Evolutionary conservation across 164 flowering plant genomes (phyloP).

Genomic region (Kalanchoe fedtschenkoi): DNA sequence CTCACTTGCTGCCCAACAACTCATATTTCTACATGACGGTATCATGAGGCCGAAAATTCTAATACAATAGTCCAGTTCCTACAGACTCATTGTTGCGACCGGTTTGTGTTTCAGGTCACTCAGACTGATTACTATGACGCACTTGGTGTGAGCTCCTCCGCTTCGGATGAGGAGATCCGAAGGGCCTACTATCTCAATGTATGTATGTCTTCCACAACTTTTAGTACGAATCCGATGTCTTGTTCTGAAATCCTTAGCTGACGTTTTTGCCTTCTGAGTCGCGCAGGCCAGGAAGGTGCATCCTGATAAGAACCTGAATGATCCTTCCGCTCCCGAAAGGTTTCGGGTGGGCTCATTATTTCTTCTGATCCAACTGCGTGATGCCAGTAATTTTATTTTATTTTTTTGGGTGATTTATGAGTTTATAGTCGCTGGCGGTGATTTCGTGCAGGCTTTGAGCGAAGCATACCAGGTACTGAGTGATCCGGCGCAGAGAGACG

Average conservation of each 20-base stretch:
- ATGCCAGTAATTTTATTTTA: neutral
- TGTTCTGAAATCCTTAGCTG: neutral
- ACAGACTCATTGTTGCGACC: too few species aligned
- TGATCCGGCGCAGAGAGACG: conserved; percentile 74
- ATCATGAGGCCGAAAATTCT: too few species aligned
- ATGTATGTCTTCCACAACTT: too few species aligned
- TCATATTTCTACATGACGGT: too few species aligned
- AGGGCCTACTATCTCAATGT: conserved; percentile 91
- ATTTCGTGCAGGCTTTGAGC: conserved; percentile 51
- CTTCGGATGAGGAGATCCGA: conserved; percentile 75
- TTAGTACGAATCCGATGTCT: too few species aligned
- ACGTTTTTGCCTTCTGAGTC: neutral
- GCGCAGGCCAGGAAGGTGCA: conserved; percentile 86
- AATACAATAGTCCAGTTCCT: too few species aligned
- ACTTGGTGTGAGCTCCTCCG: conserved; percentile 62
- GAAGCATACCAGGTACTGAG: conserved; percentile 95
- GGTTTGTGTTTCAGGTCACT: too few species aligned
- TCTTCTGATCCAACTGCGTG: neutral
- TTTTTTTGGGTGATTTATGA: too few species aligned
- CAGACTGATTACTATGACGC: conserved; percentile 78
- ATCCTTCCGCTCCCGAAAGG: conserved; percentile 78
- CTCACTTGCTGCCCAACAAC: too few species aligned
- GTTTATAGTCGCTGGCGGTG: neutral
- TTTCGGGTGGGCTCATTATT: conserved; percentile 53
- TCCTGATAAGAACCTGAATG: conserved; percentile 86